Base-by-base conservation (phyloP, 2,329 filamentous ascomycete genomes). In the Fusarium nisikadoi region DNA sequence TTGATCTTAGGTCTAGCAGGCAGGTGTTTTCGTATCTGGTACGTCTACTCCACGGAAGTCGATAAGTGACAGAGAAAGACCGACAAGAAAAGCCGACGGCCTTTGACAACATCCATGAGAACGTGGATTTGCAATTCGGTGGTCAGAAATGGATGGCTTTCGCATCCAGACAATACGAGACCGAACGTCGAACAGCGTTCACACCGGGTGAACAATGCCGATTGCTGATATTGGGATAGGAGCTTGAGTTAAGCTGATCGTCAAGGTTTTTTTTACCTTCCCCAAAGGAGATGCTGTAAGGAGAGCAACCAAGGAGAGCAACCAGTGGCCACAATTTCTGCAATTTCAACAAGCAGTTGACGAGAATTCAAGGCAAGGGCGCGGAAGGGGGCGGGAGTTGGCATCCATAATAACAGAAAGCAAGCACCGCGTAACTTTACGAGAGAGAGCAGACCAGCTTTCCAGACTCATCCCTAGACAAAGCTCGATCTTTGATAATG, bases 401-500 rank as follows among this genome's bases (percentile, higher is more conserved):
- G 17, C 41, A 64, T 46, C 25, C 29, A 43, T 56, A 56, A 47
- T 39, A 50, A 45, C 39, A 29, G 27, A 62, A 39, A 39, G 41
- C 45, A 23, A 49, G 31, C 45, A 43, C n/a, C 52, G 49, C 31
- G 35, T 20, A 8, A n/a, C 33, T 52, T 20, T 29, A 27, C n/a
- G 14, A 60, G 36, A 31, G 41, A 31, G 25, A 59, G 16, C 42
- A n/a, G 38, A 31, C 38, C 14, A 39, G 36, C 23, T 31, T 45
- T 36, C 33, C n/a, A 33, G 38, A 38, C 13, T 23, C 45, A 65
- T 73, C 71, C 71, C 71, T 73, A 33, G 70, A 53, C 43, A 33
- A 58, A 19, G 31, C 35, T 46, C 57, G 46, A 59, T 25, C 53
- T 42, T 36, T 25, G 23, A 27, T 17, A n/a, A 41, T 35, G 29